Base-by-base conservation (phyloP, 805 yeast genomes). In the Geotrichum ghanense region DNA sequence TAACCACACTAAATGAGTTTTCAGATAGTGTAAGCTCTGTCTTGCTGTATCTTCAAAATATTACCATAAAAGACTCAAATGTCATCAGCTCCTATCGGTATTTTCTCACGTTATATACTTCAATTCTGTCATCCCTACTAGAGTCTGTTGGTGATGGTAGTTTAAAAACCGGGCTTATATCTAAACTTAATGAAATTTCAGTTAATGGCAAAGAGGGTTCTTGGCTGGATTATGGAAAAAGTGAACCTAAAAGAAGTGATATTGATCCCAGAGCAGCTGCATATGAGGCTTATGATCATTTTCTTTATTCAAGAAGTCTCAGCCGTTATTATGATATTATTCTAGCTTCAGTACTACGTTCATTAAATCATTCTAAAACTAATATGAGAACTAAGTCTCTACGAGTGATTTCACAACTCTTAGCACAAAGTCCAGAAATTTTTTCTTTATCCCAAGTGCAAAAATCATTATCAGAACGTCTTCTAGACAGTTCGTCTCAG, bases 371-470 rank as follows among this genome's bases (percentile, higher is more conserved):
- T 51, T 63, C 72, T 1, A 75, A 74, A 49, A 68, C 73, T 27
- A 76, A 73, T 48, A 61, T 79, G 1, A 70, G 80, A 55, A 69
- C 83, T 0, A 75, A 79, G 44, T 87, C 92, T 0, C 69, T 87
- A 14, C 81, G 78, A 50, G 73, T 78, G 39, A 62, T 87, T 16
- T 70, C 88, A 0, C 56, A 68, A 10, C 56, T 87, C 16, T 69
- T 82, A 2, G 68, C 69, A 5, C 68, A 68, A 23, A 82, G 83
- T 44, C 71, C 78, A 0, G 48, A 64, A 0, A 63, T 86, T 20
- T 60, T 84, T 41, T 58, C 68, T 1, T 64, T 73, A 2, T 71
- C 78, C 1, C 63, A 64, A 7, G 72, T 86, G 4, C 78, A 72
- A 51, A 63, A 63, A 1, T 69, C 83, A 0, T 66, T 87, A 2